Evolutionary conservation across 148 eudicot genomes (phyloP), one percentile per base, ranked within the genome.

Genomic region (Spergularia marina): DNA sequence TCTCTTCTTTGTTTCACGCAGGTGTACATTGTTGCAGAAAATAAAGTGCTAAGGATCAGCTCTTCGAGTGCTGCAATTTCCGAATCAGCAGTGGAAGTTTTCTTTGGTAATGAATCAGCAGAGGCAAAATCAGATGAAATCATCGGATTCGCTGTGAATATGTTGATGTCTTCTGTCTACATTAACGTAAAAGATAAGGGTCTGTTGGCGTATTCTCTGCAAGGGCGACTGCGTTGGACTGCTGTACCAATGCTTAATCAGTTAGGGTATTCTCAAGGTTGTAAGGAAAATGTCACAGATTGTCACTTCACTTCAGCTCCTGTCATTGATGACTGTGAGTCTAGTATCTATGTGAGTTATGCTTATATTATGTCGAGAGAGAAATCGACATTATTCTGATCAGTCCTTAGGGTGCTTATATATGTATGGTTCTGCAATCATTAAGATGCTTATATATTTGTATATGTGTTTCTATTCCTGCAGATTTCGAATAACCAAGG

Each of bases 21-120:
- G 99, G 87, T 92, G 65, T 96, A 87, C 70, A 62, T 96, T 80
- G 92, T 91, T 73, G 98, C 98, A 70, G 99, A 92, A 80, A 85
- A 92, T 52, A 79, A 82, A 81, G 87, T 96, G 44, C 73, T 96
- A 25, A 84, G 73, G 79, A 79, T 96, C 60, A 87, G 80, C 53
- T 80, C 83, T 67, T 36, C 74, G 64, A 86, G 77, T 5, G 71
- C 77, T 15, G 86, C 83, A 68, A 82, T 80, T 58, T 64, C 82
- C 57, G 82, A 82, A 39, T 81, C 94, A 71, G 74, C 86, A 15
- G 84, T 87, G 10, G 89, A 92, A 53, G 77, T 87, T 39, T 88
- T 92, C 80, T 85, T 83, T 56, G 90, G 88, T 53, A 85, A 87
- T 71, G 87, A 79, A 68, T 73, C 83, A 53, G 83, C 82, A 17